Evolutionary conservation across 169 alveolate genomes (phyloP).

Genomic region (Cryptosporidium parvum): DNA sequence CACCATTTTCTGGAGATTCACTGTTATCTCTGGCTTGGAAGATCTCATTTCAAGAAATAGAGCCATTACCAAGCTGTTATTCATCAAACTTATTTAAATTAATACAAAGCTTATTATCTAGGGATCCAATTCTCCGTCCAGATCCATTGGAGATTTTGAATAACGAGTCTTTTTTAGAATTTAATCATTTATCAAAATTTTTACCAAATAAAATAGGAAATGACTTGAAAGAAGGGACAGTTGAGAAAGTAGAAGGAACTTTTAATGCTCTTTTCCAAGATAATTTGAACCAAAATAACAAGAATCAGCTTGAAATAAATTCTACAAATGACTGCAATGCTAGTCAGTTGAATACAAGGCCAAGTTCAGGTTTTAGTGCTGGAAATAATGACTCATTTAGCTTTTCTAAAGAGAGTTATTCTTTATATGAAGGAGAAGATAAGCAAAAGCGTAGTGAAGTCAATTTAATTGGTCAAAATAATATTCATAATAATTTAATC

Average conservation of each 20-base stretch:
- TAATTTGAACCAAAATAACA: neutral
- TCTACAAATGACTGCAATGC: neutral
- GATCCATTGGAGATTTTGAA: constrained; percentile 44
- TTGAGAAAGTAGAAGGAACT: neutral
- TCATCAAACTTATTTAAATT: constrained; percentile 50
- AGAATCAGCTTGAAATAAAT: neutral
- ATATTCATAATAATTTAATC: neutral
- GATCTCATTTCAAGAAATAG: constrained; percentile 66
- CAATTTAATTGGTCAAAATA: neutral
- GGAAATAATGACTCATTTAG: neutral
- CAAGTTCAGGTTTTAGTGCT: neutral
- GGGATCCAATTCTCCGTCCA: constrained; percentile 55
- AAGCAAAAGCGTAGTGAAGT: neutral
- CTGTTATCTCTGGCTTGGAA: constrained; percentile 72
- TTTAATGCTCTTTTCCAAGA: neutral
- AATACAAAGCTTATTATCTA: constrained; percentile 32
- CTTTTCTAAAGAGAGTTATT: neutral
- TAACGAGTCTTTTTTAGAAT: neutral
- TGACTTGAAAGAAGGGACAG: neutral
- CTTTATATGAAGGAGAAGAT: neutral
- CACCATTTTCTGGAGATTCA: constrained; percentile 90
- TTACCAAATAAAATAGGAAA: neutral
- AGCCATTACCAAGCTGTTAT: constrained; percentile 59
- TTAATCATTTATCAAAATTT: neutral
- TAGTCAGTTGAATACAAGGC: neutral